Percentiles rank a stretch among this genome's conserved stretches.
Evolutionary conservation across 2,329 filamentous ascomycete genomes (phyloP).

Genomic region (Cladosporium sp.): DNA sequence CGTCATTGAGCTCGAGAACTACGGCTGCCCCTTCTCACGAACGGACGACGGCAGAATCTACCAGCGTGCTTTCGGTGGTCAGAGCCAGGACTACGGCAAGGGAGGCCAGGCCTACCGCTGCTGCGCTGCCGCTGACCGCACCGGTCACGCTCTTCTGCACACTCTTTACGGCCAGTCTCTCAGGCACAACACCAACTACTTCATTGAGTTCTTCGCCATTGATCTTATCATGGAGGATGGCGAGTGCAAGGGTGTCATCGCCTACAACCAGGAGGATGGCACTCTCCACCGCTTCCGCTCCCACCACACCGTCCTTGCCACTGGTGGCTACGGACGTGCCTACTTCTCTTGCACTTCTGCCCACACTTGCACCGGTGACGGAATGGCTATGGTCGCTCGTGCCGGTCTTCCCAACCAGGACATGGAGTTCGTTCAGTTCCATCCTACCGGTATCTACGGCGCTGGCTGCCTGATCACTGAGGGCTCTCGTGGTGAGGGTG

Average conservation of each 20-base stretch:
- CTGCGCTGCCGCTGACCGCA: constrained; percentile 93
- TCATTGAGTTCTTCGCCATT: constrained; percentile 97
- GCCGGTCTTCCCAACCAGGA: constrained; percentile 98
- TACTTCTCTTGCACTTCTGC: constrained; percentile 99
- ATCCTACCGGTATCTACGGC: constrained; percentile 98
- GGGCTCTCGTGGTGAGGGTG: constrained; percentile 95
- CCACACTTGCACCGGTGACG: constrained; percentile 97
- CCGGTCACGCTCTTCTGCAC: constrained; percentile 94
- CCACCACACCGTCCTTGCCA: constrained; percentile 94
- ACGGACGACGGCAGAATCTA: constrained; percentile 97
- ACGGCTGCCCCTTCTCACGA: constrained; percentile 93
- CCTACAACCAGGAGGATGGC: constrained; percentile 98
- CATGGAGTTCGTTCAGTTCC: constrained; percentile 99
- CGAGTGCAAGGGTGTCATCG: constrained; percentile 91
- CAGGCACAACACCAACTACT: constrained; percentile 98
- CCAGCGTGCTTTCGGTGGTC: constrained; percentile 97
- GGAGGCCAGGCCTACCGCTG: constrained; percentile 97
- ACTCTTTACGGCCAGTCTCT: constrained; percentile 97
- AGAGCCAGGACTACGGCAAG: constrained; percentile 92
- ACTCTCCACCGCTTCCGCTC: constrained; percentile 95
- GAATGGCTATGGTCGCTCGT: constrained; percentile 98
- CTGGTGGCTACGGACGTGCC: constrained; percentile 93
- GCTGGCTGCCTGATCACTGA: constrained; percentile 97
- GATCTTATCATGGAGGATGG: constrained; percentile 98
- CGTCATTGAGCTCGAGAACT: constrained; percentile 94